Percentiles rank a stretch among this genome's conserved stretches.
Conservation (phyloP, 176 grass and related monocot genomes). For the Eragrostis curvula region DNA sequence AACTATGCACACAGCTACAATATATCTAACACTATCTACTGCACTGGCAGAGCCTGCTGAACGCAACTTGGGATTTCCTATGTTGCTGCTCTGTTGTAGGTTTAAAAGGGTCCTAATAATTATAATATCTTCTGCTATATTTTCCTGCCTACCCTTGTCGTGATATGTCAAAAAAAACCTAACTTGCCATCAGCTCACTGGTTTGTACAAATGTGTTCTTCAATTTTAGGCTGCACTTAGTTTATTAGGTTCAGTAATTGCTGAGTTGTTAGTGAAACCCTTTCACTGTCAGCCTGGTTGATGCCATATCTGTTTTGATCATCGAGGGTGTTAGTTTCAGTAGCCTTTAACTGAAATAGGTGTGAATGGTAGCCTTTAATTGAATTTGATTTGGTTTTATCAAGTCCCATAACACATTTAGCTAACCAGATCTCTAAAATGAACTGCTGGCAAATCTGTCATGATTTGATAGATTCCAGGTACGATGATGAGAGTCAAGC, state of each 20-base stretch:
- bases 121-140: background rate
- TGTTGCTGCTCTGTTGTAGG: background rate
- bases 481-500: background rate
- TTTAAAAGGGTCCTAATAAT: background rate
- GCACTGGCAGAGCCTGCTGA: background rate
- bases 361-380: background rate
- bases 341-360: background rate
- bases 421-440: background rate
- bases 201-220: background rate
- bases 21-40: no score
- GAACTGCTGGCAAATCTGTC: background rate
- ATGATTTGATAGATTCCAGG: conserved; percentile 21
- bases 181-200: background rate
- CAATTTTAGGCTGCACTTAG: background rate
- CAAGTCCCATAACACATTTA: background rate
- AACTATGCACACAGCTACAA: no score
- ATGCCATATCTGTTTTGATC: background rate
- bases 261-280: background rate
- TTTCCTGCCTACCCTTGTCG: conserved; percentile 5
- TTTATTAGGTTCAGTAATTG: background rate
- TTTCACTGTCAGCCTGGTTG: background rate
- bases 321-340: background rate
- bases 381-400: no score
- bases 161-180: background rate
- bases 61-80: background rate